Evolutionary conservation across 176 grass and related monocot genomes (phyloP).

Genomic region (Eleusine coracana): DNA sequence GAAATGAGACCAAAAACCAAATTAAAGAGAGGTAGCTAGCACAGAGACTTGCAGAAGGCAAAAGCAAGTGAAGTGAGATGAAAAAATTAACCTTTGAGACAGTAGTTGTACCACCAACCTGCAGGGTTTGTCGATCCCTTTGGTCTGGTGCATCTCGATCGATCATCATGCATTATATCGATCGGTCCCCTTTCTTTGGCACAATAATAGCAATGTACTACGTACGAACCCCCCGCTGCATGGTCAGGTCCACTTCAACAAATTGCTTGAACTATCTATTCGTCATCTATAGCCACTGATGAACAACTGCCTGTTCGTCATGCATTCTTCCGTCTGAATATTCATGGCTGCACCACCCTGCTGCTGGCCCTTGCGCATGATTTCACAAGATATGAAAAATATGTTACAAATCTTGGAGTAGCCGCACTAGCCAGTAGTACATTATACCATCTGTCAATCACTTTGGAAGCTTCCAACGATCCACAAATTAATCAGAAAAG

Average conservation of each 20-base stretch:
- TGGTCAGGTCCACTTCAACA: neutral
- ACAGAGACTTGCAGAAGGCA: neutral
- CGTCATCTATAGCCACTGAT: neutral
- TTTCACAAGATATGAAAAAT: no score
- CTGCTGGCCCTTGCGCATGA: no score
- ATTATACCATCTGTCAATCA: no score
- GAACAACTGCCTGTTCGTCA: neutral
- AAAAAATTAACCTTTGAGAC: slow-evolving; percentile 35
- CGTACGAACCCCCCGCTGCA: slow-evolving; percentile 16
- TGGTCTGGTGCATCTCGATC: neutral
- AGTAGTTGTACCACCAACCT: slow-evolving; percentile 38
- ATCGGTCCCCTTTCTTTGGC: slow-evolving; percentile 44
- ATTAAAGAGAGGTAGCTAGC: neutral
- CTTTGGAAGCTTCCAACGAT: no score
- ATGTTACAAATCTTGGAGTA: no score
- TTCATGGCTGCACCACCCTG: no score
- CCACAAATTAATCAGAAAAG: no score
- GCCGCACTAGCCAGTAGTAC: no score
- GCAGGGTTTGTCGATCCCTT: slow-evolving; percentile 26
- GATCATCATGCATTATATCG: neutral
- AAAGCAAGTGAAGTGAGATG: neutral
- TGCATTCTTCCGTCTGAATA: no score
- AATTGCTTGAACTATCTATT: neutral
- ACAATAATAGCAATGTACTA: slow-evolving; percentile 67
- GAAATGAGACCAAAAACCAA: neutral